phyloP scores from a whole-genome alignment of 208 protist genomes.

The Wallacemonas sp. region DNA sequence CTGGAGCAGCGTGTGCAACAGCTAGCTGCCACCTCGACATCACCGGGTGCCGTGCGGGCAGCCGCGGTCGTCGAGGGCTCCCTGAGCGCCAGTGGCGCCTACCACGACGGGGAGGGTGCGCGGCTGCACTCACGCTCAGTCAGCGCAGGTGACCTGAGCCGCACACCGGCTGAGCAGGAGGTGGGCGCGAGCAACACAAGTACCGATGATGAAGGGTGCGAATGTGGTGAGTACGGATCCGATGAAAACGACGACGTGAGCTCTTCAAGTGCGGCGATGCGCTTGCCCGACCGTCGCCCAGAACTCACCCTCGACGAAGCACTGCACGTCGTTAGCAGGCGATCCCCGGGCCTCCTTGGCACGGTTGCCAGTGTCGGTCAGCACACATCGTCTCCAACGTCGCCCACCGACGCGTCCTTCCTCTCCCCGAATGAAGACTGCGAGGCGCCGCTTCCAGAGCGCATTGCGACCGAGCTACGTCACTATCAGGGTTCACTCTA shows the following conservation, averaged over 20 bases:
- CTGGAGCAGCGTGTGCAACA: conserved; percentile 17
- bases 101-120: no score
- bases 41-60: no score
- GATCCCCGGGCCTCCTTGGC: not conserved
- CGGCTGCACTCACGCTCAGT: no score
- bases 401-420: no score
- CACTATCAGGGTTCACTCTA: conserved; percentile 1
- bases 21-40: not conserved
- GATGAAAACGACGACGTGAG: not conserved
- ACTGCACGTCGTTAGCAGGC: not conserved
- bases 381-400: no score
- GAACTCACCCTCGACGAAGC: not conserved
- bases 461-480: not conserved
- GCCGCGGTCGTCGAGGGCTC: no score
- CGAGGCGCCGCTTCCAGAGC: not conserved
- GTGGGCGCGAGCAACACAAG: not conserved
- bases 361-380: not conserved
- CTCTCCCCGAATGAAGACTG: no score
- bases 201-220: not conserved
- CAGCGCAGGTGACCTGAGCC: no score
- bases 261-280: not conserved
- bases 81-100: no score
- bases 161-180: no score
- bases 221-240: not conserved
- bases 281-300: not conserved